Evolutionary conservation across 2,329 filamentous ascomycete species (phyloP).

Genomic region (Alternaria arbusti): DNA sequence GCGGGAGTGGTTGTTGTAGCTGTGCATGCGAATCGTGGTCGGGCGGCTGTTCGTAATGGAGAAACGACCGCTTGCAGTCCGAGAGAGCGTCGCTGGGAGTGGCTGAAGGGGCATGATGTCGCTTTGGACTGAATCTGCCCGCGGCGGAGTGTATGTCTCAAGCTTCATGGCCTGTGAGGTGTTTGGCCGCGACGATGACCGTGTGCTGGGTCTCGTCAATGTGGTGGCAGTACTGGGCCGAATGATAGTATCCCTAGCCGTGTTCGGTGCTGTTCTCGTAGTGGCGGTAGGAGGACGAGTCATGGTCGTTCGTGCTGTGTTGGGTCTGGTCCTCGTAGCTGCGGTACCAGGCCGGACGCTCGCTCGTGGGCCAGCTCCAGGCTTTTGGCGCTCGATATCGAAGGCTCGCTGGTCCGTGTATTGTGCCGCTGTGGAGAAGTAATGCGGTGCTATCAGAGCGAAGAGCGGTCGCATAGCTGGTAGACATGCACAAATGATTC

Average conservation of each 20-base stretch:
- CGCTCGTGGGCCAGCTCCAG: slow-evolving; percentile 12
- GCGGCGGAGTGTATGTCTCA: not conserved
- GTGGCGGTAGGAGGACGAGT: not conserved
- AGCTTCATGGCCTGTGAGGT: not conserved
- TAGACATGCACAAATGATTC: slow-evolving; percentile 46
- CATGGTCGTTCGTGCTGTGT: slow-evolving; percentile 3
- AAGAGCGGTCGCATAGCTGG: slow-evolving; percentile 44
- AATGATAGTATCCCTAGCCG: not conserved
- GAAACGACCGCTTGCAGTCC: slow-evolving; percentile 11
- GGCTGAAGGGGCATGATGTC: slow-evolving; percentile 2
- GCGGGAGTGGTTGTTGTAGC: slow-evolving; percentile 16
- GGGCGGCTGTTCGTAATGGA: slow-evolving; percentile 4
- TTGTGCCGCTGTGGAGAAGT: slow-evolving; percentile 31
- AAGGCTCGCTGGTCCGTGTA: slow-evolving; percentile 16
- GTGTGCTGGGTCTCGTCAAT: not conserved
- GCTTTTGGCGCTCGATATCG: slow-evolving; percentile 33
- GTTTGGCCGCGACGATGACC: not conserved
- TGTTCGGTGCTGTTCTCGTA: not conserved
- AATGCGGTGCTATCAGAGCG: slow-evolving; percentile 48
- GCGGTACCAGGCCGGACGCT: slow-evolving; percentile 14
- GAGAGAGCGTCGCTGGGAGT: slow-evolving; percentile 16
- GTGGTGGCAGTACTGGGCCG: not conserved
- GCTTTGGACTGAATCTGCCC: not conserved
- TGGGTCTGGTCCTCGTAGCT: slow-evolving; percentile 4
- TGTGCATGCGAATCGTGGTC: not conserved